These are phyloP conservation scores for Cymodocea nodosa DNA, from an alignment of 116 monocot species.

Conservation along the genomic window DNA sequence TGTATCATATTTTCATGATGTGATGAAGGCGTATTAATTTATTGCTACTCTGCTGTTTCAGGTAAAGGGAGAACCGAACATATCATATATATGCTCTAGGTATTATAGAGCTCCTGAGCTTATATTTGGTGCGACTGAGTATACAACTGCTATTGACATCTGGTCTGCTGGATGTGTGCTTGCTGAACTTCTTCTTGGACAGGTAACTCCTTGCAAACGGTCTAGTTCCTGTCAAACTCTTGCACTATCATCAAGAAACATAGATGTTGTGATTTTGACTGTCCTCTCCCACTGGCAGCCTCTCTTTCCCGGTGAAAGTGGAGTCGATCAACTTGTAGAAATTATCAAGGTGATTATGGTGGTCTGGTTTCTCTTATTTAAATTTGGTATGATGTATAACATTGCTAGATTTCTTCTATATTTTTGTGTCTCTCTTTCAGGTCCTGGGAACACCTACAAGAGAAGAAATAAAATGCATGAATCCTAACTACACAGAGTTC, in stretches of 20 bases:
- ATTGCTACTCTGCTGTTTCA: slow-evolving; percentile 5
- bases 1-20: background rate
- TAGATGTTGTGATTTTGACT: too few relatives aligned
- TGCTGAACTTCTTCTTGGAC: slow-evolving; percentile 80
- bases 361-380: too few relatives aligned
- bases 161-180: slow-evolving; percentile 95
- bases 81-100: slow-evolving; percentile 85
- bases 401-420: too few relatives aligned
- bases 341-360: slow-evolving; percentile 64
- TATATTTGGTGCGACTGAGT: slow-evolving; percentile 91
- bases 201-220: slow-evolving; percentile 19
- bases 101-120: slow-evolving; percentile 93
- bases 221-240: too few relatives aligned
- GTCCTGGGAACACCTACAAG: slow-evolving; percentile 91
- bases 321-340: slow-evolving; percentile 93
- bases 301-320: slow-evolving; percentile 89
- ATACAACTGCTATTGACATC: slow-evolving; percentile 84
- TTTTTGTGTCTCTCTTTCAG: slow-evolving; percentile 14
- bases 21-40: background rate
- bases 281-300: slow-evolving; percentile 33
- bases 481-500: slow-evolving; percentile 90
- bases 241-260: too few relatives aligned
- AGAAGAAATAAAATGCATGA: slow-evolving; percentile 97
- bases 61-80: slow-evolving; percentile 93
- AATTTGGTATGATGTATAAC: too few relatives aligned